These are phyloP conservation scores for Caulochytrium protostelioides DNA, from an alignment of 371 early-diverging fungal genomes.

Conservation along the genomic window DNA sequence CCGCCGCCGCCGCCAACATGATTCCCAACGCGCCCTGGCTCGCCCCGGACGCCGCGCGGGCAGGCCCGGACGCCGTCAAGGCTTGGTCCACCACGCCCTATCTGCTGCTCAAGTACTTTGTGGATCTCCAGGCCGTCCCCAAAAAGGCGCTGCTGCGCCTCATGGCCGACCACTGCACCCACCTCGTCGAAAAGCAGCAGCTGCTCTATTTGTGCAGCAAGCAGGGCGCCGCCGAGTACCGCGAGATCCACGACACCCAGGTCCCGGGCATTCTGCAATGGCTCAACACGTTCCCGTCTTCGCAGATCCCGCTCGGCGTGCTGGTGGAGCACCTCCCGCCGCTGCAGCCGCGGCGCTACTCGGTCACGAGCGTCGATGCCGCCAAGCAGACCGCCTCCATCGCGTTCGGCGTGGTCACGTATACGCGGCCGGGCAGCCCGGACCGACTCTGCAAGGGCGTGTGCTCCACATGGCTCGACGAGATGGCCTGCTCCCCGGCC, in stretches of 20 bases:
- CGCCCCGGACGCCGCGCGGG: not conserved
- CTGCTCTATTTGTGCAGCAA: slow-evolving; percentile 55
- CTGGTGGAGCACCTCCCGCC: slow-evolving; percentile 54
- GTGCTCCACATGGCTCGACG: slow-evolving; percentile 60
- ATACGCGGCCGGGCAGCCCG: slow-evolving; percentile 17
- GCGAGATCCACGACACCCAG: slow-evolving; percentile 38
- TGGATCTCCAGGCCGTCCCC: slow-evolving; percentile 50
- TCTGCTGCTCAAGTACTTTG: slow-evolving; percentile 38
- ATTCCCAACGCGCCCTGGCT: too few relatives aligned
- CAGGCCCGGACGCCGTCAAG: not conserved
- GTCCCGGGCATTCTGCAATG: slow-evolving; percentile 50
- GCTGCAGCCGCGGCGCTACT: slow-evolving; percentile 68
- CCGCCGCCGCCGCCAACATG: too few relatives aligned
- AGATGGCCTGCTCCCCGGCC: slow-evolving; percentile 9
- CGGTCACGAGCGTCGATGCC: slow-evolving; percentile 28
- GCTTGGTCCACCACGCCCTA: not conserved
- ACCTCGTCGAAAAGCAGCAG: slow-evolving; percentile 41
- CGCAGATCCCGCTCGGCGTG: slow-evolving; percentile 30
- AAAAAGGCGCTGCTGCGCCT: slow-evolving; percentile 58
- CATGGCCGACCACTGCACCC: slow-evolving; percentile 47
- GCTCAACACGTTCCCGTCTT: slow-evolving; percentile 49
- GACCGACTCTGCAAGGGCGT: slow-evolving; percentile 41
- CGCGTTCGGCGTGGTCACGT: slow-evolving; percentile 72
- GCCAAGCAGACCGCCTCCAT: slow-evolving; percentile 31
- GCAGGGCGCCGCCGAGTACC: slow-evolving; percentile 44